Evolutionary conservation across 371 early-diverging fungal species (phyloP).

Genomic region (Neoconidiobolus thromboides): DNA sequence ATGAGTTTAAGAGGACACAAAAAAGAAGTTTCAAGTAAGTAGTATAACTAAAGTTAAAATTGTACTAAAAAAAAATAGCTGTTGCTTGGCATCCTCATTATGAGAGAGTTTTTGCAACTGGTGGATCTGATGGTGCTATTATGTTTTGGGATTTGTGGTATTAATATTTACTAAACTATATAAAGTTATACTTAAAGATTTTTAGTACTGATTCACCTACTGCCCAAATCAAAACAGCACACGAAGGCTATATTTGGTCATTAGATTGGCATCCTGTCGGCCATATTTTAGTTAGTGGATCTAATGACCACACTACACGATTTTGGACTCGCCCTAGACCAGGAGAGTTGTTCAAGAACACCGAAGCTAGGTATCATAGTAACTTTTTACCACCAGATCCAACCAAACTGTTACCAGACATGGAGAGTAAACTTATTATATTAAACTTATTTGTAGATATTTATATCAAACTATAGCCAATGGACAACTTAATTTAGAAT

Average conservation of each 20-base stretch:
- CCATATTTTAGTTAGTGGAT: constrained; percentile 91
- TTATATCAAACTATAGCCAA: neutral
- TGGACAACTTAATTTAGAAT: neutral
- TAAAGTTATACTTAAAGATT: neutral
- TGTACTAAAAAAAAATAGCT: constrained; percentile 19
- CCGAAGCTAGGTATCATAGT: neutral
- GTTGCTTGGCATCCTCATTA: constrained; percentile 92
- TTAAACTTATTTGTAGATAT: neutral
- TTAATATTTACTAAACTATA: neutral
- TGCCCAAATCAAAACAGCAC: constrained; percentile 71
- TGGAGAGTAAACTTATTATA: neutral
- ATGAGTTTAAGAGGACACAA: constrained; percentile 82
- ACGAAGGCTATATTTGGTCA: constrained; percentile 94
- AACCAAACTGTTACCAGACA: neutral
- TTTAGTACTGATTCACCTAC: constrained; percentile 35
- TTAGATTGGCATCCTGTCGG: constrained; percentile 99
- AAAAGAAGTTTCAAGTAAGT: constrained; percentile 84
- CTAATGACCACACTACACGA: constrained; percentile 94
- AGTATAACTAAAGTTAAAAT: neutral
- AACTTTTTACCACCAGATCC: neutral
- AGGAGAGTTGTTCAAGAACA: constrained; percentile 33
- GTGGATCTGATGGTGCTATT: constrained; percentile 88
- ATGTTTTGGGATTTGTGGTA: constrained; percentile 83
- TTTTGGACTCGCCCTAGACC: constrained; percentile 97
- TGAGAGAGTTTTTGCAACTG: constrained; percentile 81